phyloP scores from a whole-genome alignment of 352 stramenopile species.

The Thraustotheca clavata region DNA sequence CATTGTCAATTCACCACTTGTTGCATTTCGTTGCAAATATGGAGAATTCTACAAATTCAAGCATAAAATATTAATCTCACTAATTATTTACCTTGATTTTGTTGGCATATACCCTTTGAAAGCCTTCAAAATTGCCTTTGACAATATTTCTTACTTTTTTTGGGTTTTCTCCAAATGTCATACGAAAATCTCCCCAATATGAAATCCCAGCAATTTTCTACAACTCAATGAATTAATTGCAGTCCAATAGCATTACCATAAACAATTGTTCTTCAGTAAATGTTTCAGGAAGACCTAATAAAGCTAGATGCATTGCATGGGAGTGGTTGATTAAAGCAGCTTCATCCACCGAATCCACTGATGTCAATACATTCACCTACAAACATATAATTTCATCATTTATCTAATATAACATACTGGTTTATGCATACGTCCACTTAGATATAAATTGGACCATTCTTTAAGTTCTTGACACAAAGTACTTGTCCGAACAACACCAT shows the following conservation, averaged over 20 bases:
- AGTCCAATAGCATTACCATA: conserved; percentile 41
- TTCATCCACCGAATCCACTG: conserved; percentile 36
- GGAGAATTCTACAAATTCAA: conserved; percentile 39
- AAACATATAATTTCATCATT: background rate
- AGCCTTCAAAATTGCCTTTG: conserved; percentile 66
- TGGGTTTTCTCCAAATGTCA: conserved; percentile 86
- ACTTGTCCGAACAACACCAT: conserved; percentile 78
- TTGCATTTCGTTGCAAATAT: conserved; percentile 30
- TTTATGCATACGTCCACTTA: conserved; percentile 82
- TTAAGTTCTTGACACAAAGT: conserved; percentile 65
- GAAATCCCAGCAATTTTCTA: conserved; percentile 86
- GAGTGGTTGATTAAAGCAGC: conserved; percentile 53
- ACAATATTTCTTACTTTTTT: conserved; percentile 90
- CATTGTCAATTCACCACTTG: background rate
- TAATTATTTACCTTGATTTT: conserved; percentile 51
- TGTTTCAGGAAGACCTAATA: conserved; percentile 65
- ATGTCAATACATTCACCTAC: conserved; percentile 53
- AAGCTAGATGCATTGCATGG: conserved; percentile 65
- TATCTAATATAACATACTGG: conserved; percentile 36
- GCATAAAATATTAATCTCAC: background rate
- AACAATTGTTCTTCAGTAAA: conserved; percentile 78
- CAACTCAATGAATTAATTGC: conserved; percentile 12
- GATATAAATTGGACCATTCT: conserved; percentile 79
- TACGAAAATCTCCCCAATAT: conserved; percentile 85
- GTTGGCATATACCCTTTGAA: conserved; percentile 60